Conservation (phyloP, 2,329 filamentous ascomycete genomes). For the Madurella mycetomatis region DNA sequence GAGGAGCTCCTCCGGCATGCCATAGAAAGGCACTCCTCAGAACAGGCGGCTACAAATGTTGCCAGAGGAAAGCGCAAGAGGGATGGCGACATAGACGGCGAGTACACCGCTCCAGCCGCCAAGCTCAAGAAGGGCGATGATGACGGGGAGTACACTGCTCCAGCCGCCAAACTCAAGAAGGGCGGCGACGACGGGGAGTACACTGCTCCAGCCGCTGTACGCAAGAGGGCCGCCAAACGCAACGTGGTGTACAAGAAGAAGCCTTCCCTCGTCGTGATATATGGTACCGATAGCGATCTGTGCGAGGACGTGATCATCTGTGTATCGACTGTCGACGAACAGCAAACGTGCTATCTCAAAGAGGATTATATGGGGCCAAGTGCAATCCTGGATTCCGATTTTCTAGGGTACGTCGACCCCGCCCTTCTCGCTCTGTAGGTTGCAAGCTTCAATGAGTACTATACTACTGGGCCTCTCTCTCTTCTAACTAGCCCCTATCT, state of each 20-base stretch:
- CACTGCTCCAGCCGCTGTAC: conserved; percentile 3
- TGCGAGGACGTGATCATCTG: conserved; percentile 12
- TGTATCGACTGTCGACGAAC: conserved; percentile 10
- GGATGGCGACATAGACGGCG: conserved; percentile 6
- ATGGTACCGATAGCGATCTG: conserved; percentile 6
- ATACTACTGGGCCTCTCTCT: too few relatives aligned
- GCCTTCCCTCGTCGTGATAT: conserved; percentile 2
- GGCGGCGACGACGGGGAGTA: conserved; percentile 1
- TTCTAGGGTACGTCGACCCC: conserved; percentile 12
- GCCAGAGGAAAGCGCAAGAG: conserved; percentile 7
- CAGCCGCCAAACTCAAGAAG: conserved; percentile 7
- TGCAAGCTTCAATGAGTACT: too few relatives aligned
- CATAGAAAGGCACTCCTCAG: conserved; percentile 10
- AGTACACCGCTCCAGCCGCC: too few relatives aligned
- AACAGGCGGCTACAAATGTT: conserved; percentile 4
- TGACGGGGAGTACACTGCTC: too few relatives aligned
- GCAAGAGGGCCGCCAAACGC: conserved; percentile 5
- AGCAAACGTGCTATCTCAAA: conserved; percentile 4
- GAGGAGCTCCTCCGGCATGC: conserved; percentile 13
- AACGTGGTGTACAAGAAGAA: neutral
- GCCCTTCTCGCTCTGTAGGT: conserved; percentile 10
- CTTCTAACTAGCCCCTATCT: too few relatives aligned
- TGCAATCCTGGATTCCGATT: conserved; percentile 6
- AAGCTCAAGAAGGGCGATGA: too few relatives aligned
- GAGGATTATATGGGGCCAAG: conserved; percentile 8